phyloP scores from a whole-genome alignment of 352 stramenopile species.

The Phytophthora cactorum region DNA sequence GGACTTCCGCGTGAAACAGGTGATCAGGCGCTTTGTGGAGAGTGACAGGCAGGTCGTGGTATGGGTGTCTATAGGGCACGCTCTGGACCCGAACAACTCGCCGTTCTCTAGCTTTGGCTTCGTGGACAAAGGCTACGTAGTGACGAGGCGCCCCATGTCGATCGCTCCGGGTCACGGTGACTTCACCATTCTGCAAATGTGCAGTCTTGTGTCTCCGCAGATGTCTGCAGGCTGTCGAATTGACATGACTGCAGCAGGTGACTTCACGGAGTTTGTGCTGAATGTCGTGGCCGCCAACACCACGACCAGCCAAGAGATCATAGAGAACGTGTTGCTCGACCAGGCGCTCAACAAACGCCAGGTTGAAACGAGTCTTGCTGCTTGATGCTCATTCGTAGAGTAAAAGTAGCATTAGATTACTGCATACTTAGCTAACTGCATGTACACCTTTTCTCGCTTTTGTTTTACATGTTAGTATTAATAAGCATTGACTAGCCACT shows the following conservation, averaged over 20 bases:
- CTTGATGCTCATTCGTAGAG: slow-evolving; percentile 5
- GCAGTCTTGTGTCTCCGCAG: slow-evolving; percentile 59
- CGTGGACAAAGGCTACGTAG: slow-evolving; percentile 65
- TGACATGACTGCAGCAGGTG: slow-evolving; percentile 39
- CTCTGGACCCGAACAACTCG: slow-evolving; percentile 34
- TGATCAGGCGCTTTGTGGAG: slow-evolving; percentile 45
- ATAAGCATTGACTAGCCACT: no score
- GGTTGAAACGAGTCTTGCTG: slow-evolving; percentile 13
- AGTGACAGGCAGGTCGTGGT: slow-evolving; percentile 48
- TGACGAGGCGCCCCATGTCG: slow-evolving; percentile 49
- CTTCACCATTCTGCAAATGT: slow-evolving; percentile 62
- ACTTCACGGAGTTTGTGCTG: slow-evolving; percentile 62
- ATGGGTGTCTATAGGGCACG: slow-evolving; percentile 44
- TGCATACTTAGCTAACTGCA: neutral
- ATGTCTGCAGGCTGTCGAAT: slow-evolving; percentile 39
- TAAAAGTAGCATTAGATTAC: no score
- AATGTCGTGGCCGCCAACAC: slow-evolving; percentile 50
- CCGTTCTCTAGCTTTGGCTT: slow-evolving; percentile 50
- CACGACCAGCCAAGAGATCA: slow-evolving; percentile 52
- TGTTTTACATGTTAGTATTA: neutral
- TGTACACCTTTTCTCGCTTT: neutral
- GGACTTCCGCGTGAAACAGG: slow-evolving; percentile 47
- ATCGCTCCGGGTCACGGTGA: slow-evolving; percentile 27
- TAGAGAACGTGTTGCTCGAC: slow-evolving; percentile 61
- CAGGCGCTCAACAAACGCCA: slow-evolving; percentile 30